A percentile compares a stretch with the other conserved stretches of the same genome.
Evolutionary conservation across 495 filamentous ascomycete species (phyloP).

Genomic region (Penicillium coffeae): DNA sequence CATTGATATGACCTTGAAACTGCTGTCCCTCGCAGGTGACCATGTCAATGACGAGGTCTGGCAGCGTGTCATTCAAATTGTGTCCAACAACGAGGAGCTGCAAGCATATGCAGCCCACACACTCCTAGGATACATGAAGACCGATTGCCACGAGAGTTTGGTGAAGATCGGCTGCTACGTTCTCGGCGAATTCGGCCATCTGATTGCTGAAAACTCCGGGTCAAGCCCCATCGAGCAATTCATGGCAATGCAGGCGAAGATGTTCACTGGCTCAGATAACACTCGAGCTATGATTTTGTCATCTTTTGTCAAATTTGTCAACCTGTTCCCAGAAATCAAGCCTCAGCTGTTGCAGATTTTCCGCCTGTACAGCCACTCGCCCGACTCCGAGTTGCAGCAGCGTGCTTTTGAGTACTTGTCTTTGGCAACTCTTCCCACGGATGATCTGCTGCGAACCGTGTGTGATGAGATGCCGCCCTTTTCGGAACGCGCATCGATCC

Average conservation of each 20-base stretch:
- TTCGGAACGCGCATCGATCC: constrained; percentile 86
- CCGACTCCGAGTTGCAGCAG: constrained; percentile 95
- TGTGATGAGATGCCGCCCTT: constrained; percentile 99
- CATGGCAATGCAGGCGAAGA: constrained; percentile 84
- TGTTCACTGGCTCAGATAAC: constrained; percentile 81
- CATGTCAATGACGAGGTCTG: constrained; percentile 99
- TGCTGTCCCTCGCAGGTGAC: constrained; percentile 95
- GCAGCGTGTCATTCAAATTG: constrained; percentile 98
- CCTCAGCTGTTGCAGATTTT: constrained; percentile 90
- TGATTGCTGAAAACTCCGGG: constrained; percentile 90
- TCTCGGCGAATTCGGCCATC: constrained; percentile 93
- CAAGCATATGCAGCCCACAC: constrained; percentile 96
- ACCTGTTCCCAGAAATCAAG: constrained; percentile 98
- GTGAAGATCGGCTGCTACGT: constrained; percentile 97
- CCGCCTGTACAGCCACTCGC: constrained; percentile 84
- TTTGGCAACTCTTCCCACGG: constrained; percentile 77
- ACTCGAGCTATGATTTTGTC: constrained; percentile 93
- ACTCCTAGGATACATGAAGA: constrained; percentile 83
- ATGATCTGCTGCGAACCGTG: constrained; percentile 90
- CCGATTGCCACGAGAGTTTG: constrained; percentile 91
- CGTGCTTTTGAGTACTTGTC: constrained; percentile 93
- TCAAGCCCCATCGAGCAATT: constrained; percentile 98
- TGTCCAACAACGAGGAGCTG: constrained; percentile 98
- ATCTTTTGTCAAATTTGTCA: constrained; percentile 95
- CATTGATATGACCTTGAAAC: constrained; percentile 91